A percentile compares a stretch with the other conserved stretches of the same genome.
phyloP scores from a whole-genome alignment of 2,329 filamentous ascomycete genomes.

The Cryphonectria naterciae region DNA sequence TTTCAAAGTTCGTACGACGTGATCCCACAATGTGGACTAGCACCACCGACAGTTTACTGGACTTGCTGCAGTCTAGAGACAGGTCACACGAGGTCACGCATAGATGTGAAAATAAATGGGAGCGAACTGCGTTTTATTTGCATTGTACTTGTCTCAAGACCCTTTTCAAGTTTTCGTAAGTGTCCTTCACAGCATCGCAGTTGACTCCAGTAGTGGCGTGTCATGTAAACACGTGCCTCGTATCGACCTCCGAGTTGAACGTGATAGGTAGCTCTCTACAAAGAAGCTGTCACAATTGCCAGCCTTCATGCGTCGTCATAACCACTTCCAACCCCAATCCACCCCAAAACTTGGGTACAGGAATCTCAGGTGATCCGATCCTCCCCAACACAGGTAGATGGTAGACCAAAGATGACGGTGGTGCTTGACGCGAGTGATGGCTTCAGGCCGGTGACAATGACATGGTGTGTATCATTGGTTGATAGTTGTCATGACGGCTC shows the following conservation, averaged over 20 bases:
- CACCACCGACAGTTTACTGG: neutral
- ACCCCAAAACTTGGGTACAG: conserved; percentile 29
- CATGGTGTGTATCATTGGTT: conserved; percentile 26
- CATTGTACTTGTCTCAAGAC: conserved; percentile 20
- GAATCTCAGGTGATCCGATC: conserved; percentile 31
- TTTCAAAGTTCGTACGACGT: neutral
- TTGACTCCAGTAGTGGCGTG: conserved; percentile 23
- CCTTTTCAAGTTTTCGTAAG: conserved; percentile 13
- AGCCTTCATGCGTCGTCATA: conserved; percentile 26
- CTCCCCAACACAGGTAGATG: conserved; percentile 31
- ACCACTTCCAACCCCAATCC: conserved; percentile 15
- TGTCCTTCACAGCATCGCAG: conserved; percentile 22
- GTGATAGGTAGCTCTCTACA: conserved; percentile 26
- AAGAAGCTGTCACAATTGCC: conserved; percentile 19
- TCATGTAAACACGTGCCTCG: conserved; percentile 26
- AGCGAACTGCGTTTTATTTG: conserved; percentile 28
- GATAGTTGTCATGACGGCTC: conserved; percentile 38
- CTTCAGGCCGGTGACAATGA: conserved; percentile 30
- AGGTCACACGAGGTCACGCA: conserved; percentile 10
- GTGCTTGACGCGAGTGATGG: conserved; percentile 25
- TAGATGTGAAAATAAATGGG: neutral
- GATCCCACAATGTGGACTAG: neutral
- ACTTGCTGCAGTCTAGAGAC: neutral
- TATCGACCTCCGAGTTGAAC: conserved; percentile 23
- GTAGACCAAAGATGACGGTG: conserved; percentile 10